Base-by-base conservation (phyloP, 352 stramenopile species). In the Phytopythium aichiense region DNA sequence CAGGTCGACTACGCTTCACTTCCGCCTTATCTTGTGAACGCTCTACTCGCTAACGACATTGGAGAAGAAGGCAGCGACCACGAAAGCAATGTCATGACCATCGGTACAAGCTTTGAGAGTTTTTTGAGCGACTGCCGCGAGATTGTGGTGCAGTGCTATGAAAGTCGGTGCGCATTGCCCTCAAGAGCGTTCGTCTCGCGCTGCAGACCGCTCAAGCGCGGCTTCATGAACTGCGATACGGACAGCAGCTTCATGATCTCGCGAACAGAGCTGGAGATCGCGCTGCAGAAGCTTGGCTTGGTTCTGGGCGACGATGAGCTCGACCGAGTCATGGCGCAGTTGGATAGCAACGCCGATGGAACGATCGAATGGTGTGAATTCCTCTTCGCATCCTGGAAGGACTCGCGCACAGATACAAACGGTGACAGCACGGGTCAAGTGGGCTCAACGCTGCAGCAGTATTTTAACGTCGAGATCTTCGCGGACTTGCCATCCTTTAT, bases 251-350 rank as follows among this genome's bases (percentile, higher is more conserved):
- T 60, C 2, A 54, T 71, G 7, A 72, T 86, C 31, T 72, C 71
- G 35, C 58, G 58, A 13, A 65, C 56, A 0, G 74, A 86, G 63
- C 64, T 86, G 6, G 73, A 86, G 63, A 86, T 83, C 55, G 76
- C 76, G 25, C 59, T 81, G n/a, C 74, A 86, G 37, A 86, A 86
- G 60, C 66, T 86, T 15, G 68, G 70, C n/a, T n/a, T 75, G 7
- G 54, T 71, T 0, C 40, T 81, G 2, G 58, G 45, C 6, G 76
- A 83, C 38, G 63, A 63, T 22, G 65, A 82, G 3, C 56, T 82
- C 9, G 55, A 74, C 35, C 30, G 13, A 2, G 68, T 81, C 45
- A 64, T 75, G n/a, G 6, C n/a, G 4, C 58, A 72, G 13, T 63
- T 85, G 4, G 76, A 85, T 33, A 60, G 71, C 1, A 74, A 79